Evolutionary conservation across 2,329 filamentous ascomycete species (phyloP), one percentile per base, ranked within the genome.

Genomic region (Teratosphaeriaceae sp.): DNA sequence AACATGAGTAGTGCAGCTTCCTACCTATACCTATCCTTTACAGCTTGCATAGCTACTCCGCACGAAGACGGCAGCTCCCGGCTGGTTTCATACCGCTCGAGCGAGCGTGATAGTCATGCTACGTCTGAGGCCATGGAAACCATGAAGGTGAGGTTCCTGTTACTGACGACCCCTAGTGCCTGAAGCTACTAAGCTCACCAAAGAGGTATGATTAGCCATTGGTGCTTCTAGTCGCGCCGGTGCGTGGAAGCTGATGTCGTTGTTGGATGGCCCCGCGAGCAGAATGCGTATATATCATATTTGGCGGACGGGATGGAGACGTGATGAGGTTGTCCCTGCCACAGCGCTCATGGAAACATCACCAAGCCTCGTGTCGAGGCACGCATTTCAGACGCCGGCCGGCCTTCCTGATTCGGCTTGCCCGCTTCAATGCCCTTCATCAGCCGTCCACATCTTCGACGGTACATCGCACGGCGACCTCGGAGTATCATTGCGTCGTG

Each of bases 401-500:
- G 31, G 9, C 15, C 5, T 19, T 5, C 9, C 31, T 8, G 8
- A 18, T 34, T 34, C 18, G 31, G 9, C 31, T 3, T 18, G 11
- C 31, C 31, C 15, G 15, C 7, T 19, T 34, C 31, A 19, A n/a
- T 20, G 6, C 31, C 11, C 6, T 15, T 34, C 31, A 9, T 34
- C 31, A 7, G 18, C 31, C n/a, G n/a, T n/a, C n/a, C n/a, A n/a
- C n/a, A n/a, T n/a, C n/a, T 20, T 34, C 31, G 31, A 34, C 31
- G 31, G 31, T 34, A 19, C 31, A 34, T 19, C 20, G 18, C 20
- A 34, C 7, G 15, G 31, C 31, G 31, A 34, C 8, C 15, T 34
- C 31, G 31, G 31, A 34, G n/a, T 18, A 34, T 34, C 31, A 34
- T 34, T 34, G 31, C n/a, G n/a, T 34, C 15, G 31, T 34, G 15